A percentile compares a stretch with the other conserved stretches of the same genome.
Conservation (phyloP, 441 rosid genomes). For the Macaranga tanarius region DNA sequence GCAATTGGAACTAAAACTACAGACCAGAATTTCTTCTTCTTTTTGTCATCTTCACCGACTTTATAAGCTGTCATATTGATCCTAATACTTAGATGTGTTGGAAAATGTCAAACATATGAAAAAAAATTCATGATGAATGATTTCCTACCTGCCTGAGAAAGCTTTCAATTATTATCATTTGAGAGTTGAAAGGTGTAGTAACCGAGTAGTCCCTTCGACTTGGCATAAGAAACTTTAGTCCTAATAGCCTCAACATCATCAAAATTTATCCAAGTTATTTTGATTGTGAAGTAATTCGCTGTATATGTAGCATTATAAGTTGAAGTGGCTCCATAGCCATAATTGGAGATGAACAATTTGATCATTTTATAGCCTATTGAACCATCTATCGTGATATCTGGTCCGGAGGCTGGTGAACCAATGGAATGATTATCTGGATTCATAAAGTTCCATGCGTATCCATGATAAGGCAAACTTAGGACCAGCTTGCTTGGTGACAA, state of each 20-base stretch:
- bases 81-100: too few relatives aligned
- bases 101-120: too few relatives aligned
- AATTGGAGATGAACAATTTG: constrained; percentile 27
- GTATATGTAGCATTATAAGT: constrained; percentile 43
- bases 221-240: constrained; percentile 43
- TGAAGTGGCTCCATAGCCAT: constrained; percentile 37
- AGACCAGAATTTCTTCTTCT: background rate
- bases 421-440: constrained; percentile 23
- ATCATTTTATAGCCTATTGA: constrained; percentile 35
- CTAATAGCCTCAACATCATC: constrained; percentile 44
- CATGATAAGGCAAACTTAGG: constrained; percentile 54
- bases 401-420: constrained; percentile 40
- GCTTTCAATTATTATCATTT: constrained; percentile 43
- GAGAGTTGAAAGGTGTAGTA: constrained; percentile 35
- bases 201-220: constrained; percentile 38
- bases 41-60: background rate
- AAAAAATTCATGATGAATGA: background rate
- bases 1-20: background rate
- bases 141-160: constrained; percentile 41
- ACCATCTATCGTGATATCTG: constrained; percentile 35
- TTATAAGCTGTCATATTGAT: background rate
- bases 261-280: constrained; percentile 44
- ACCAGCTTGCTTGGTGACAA: constrained; percentile 38
- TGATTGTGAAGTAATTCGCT: constrained; percentile 32
- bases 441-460: constrained; percentile 45